A percentile compares a stretch with the other conserved stretches of the same genome.
Conservation (phyloP, 2,329 filamentous ascomycete species). For the Alternaria atra region DNA sequence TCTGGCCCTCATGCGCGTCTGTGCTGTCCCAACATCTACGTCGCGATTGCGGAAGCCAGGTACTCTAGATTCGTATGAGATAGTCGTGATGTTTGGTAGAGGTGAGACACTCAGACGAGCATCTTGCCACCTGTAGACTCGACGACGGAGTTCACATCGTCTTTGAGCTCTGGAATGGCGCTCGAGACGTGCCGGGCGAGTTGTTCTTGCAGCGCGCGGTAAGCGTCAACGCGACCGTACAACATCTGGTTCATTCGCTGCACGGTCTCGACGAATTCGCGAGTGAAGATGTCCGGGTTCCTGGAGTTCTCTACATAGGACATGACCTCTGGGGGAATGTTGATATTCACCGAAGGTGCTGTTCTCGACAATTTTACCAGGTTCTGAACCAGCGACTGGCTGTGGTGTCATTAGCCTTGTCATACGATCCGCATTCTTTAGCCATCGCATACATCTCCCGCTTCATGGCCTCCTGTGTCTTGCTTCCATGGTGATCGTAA, state of each 20-base stretch:
- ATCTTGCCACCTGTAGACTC: slow-evolving; percentile 55
- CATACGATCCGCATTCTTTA: background rate
- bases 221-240: slow-evolving; percentile 68
- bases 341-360: slow-evolving; percentile 60
- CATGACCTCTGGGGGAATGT: slow-evolving; percentile 69
- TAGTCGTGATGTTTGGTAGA: background rate
- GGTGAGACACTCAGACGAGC: background rate
- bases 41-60: background rate
- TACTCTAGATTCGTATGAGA: background rate
- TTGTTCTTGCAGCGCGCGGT: slow-evolving; percentile 66
- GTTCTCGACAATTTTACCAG: slow-evolving; percentile 62
- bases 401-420: slow-evolving; percentile 27
- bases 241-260: slow-evolving; percentile 70
- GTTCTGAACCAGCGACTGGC: slow-evolving; percentile 62
- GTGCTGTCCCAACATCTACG: background rate
- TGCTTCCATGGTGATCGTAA: slow-evolving; percentile 66
- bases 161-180: slow-evolving; percentile 65
- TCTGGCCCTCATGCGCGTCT: background rate
- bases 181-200: slow-evolving; percentile 66
- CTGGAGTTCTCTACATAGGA: slow-evolving; percentile 69
- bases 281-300: slow-evolving; percentile 73
- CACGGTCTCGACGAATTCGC: slow-evolving; percentile 71
- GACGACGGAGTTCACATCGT: slow-evolving; percentile 63
- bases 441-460: slow-evolving; percentile 61
- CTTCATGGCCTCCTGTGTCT: slow-evolving; percentile 66